Percentiles rank a stretch among this genome's conserved stretches.
Evolutionary conservation across 2,329 filamentous ascomycete genomes (phyloP).

Genomic region (Xylaria sp.): DNA sequence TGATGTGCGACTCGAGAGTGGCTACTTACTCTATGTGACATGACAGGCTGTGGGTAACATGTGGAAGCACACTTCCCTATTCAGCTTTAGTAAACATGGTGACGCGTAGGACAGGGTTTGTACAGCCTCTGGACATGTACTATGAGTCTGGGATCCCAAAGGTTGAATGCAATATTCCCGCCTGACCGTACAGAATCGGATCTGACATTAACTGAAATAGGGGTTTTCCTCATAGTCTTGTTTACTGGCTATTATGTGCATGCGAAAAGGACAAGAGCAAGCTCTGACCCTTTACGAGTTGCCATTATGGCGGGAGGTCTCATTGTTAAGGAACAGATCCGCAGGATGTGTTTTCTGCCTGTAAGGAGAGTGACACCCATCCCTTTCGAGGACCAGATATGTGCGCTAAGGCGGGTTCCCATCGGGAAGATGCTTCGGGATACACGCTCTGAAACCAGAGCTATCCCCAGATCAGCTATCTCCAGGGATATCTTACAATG

Average conservation of each 20-base stretch:
- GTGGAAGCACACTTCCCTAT: constrained; percentile 14
- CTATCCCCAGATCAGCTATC: not conserved
- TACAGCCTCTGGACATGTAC: constrained; percentile 19
- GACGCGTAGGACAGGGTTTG: constrained; percentile 3
- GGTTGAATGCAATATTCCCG: not conserved
- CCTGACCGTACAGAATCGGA: constrained; percentile 23
- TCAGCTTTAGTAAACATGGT: constrained; percentile 8
- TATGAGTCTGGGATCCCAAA: constrained; percentile 1
- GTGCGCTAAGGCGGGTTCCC: constrained; percentile 26
- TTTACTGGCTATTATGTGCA: not conserved
- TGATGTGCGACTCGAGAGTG: not conserved
- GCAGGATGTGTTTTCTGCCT: not conserved
- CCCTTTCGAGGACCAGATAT: constrained; percentile 4
- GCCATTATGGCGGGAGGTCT: too few species aligned
- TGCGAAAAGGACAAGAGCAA: not conserved
- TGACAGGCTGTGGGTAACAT: constrained; percentile 10
- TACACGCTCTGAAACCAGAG: constrained; percentile 11
- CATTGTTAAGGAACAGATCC: not conserved
- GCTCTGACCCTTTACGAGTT: not conserved
- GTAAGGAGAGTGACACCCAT: constrained; percentile 6
- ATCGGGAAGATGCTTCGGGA: constrained; percentile 29
- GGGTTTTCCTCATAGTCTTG: not conserved
- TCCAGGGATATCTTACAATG: not conserved
- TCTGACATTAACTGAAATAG: not conserved
- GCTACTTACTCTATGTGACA: constrained; percentile 3